phyloP scores from a whole-genome alignment of 2,329 filamentous ascomycete species.

The Atkinsonella texensis region DNA sequence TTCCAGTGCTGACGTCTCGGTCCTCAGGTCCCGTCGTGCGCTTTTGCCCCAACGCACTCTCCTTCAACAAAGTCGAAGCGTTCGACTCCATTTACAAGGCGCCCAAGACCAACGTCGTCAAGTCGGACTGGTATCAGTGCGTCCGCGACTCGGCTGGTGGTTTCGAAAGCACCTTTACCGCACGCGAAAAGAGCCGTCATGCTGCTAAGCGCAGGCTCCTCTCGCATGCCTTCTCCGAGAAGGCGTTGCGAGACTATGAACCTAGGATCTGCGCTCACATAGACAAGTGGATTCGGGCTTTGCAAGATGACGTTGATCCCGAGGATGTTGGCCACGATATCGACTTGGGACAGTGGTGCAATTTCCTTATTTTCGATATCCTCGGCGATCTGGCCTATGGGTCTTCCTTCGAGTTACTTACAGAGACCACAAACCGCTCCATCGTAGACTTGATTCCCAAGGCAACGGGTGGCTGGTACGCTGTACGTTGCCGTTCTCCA shows the following conservation, averaged over 20 bases:
- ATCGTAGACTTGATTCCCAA: constrained; percentile 9
- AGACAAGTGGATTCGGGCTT: constrained; percentile 9
- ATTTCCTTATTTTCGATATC: constrained; percentile 12
- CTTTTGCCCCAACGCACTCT: constrained; percentile 10
- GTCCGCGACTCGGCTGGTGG: constrained; percentile 6
- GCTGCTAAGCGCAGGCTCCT: constrained; percentile 2
- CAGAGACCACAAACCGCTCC: constrained; percentile 7
- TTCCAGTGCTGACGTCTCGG: background rate
- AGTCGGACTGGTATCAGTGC: constrained; percentile 12
- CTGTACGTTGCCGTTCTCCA: constrained; percentile 4
- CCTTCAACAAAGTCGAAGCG: constrained; percentile 11
- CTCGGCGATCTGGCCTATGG: constrained; percentile 13
- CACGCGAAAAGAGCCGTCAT: constrained; percentile 10
- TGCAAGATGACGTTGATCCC: constrained; percentile 7
- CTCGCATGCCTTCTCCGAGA: constrained; percentile 3
- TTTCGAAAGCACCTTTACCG: constrained; percentile 9
- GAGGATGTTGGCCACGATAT: constrained; percentile 4
- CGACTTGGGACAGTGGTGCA: constrained; percentile 12
- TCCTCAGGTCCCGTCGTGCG: constrained; percentile 10
- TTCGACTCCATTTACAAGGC: constrained; percentile 10
- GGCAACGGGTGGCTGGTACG: constrained; percentile 8
- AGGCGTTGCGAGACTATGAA: constrained; percentile 1
- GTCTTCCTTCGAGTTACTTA: constrained; percentile 12
- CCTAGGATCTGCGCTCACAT: constrained; percentile 8
- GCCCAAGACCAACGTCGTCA: constrained; percentile 12